Base-by-base conservation (phyloP, 306 rosid species). In the Castanea mollissima region DNA sequence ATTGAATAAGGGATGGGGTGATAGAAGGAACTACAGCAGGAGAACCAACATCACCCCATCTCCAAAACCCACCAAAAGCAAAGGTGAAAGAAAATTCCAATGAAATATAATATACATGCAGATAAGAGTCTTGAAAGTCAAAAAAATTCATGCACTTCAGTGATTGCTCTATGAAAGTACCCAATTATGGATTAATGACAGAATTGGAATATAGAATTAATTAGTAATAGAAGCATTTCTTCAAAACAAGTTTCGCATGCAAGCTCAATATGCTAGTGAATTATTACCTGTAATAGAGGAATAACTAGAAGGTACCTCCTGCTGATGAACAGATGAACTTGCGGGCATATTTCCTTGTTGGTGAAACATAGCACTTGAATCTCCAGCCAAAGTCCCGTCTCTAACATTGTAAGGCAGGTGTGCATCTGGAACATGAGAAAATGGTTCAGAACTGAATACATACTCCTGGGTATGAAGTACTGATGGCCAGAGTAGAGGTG, bases 231-330 rank as follows among this genome's bases (percentile, higher is more conserved):
- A 31, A 77, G 73, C 32, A 76, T 74, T 73, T 81, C 83, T 77
- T 80, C 81, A 79, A 74, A 82, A 85, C 76, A 78, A 78, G 89
- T 89, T 83, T 88, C 91, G 87, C 86, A 78, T 64, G 83, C 92
- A 90, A 89, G 83, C 83, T 81, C 88, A 84, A 83, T 57, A 86
- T 71, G 75, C 77, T 68, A 81, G 84, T 86, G 87, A 91, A 89
- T 84, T 79, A 83, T 95, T 96, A 96, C 99, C 99, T 96, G 98
- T 57, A 88, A 90, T 86, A 91, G 98, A 91, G 89, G 92, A 91
- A 93, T 96, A 93, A 96, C 96, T 96, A 96, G 96, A 91, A 96
- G 99, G 97, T 93, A 96, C 98, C 99, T 96, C 99, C 99, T 90
- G 99, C 98, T 85, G 98, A 82, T 90, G 89, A 89, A 91, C 93